A percentile compares a stretch with the other conserved stretches of the same genome.
Evolutionary conservation across 495 filamentous ascomycete species (phyloP).

Genomic region (Elaphomyces granulatus): DNA sequence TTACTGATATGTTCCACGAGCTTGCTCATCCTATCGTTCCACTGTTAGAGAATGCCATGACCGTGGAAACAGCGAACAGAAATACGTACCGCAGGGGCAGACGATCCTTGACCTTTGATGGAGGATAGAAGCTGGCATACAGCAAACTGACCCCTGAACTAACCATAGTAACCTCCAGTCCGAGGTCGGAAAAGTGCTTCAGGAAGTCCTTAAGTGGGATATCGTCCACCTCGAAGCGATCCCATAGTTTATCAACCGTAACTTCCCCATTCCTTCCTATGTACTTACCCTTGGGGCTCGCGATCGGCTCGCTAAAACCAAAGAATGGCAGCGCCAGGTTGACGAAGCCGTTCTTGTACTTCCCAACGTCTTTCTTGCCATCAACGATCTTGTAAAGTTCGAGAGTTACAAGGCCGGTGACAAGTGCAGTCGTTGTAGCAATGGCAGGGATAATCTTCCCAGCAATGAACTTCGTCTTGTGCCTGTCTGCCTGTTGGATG

Average conservation of each 20-base stretch:
- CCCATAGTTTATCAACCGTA: slow-evolving; percentile 90
- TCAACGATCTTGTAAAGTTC: slow-evolving; percentile 97
- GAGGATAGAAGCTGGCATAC: slow-evolving; percentile 93
- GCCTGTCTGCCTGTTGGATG: slow-evolving; percentile 77
- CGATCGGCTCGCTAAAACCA: slow-evolving; percentile 92
- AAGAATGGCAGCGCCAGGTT: slow-evolving; percentile 97
- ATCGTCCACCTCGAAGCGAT: slow-evolving; percentile 85
- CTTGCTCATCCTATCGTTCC: slow-evolving; percentile 65
- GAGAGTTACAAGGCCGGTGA: slow-evolving; percentile 82
- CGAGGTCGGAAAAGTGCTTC: slow-evolving; percentile 61
- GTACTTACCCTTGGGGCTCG: slow-evolving; percentile 84
- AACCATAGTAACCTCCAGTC: slow-evolving; percentile 78
- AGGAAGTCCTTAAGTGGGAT: slow-evolving; percentile 75
- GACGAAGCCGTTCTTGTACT: slow-evolving; percentile 98
- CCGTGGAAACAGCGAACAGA: slow-evolving; percentile 6
- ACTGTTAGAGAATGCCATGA: slow-evolving; percentile 1
- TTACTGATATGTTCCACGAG: slow-evolving; percentile 80
- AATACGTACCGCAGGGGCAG: slow-evolving; percentile 47
- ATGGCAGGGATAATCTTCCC: slow-evolving; percentile 99
- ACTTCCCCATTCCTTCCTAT: slow-evolving; percentile 57
- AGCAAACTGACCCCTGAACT: slow-evolving; percentile 91
- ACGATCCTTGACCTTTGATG: slow-evolving; percentile 74
- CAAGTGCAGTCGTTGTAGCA: slow-evolving; percentile 90
- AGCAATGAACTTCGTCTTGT: slow-evolving; percentile 99
- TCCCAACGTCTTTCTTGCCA: slow-evolving; percentile 85